Evolutionary conservation across 805 yeast genomes (phyloP).

Genomic region (Lipomyces yamanashiensis): DNA sequence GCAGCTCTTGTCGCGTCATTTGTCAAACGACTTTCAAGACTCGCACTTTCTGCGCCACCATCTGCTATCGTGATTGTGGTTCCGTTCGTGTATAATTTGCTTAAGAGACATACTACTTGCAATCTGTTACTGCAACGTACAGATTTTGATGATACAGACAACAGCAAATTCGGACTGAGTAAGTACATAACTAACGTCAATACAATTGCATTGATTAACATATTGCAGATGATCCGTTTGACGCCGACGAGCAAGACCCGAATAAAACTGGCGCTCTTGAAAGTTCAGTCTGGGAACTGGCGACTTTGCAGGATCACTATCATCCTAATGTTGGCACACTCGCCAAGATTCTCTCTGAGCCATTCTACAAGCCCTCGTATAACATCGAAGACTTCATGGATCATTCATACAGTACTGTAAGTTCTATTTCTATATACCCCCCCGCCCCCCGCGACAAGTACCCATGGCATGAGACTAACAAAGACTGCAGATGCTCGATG

Average conservation of each 20-base stretch:
- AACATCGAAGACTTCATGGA: slow-evolving; percentile 93
- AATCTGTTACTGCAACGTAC: slow-evolving; percentile 78
- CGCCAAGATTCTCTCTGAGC: slow-evolving; percentile 86
- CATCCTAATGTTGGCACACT: slow-evolving; percentile 95
- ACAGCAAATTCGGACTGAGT: slow-evolving; percentile 17
- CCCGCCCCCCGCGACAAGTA: slow-evolving; percentile 65
- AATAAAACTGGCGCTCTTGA: slow-evolving; percentile 75
- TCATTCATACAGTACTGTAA: slow-evolving; percentile 71
- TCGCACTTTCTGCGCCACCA: slow-evolving; percentile 79
- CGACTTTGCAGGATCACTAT: slow-evolving; percentile 77
- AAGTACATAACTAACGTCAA: background rate
- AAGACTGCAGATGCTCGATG: slow-evolving; percentile 52
- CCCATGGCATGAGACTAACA: slow-evolving; percentile 47
- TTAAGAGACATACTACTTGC: slow-evolving; percentile 92
- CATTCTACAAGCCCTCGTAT: slow-evolving; percentile 83
- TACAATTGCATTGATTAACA: background rate
- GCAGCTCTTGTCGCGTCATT: slow-evolving; percentile 85
- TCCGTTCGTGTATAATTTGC: slow-evolving; percentile 88
- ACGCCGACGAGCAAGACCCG: slow-evolving; percentile 71
- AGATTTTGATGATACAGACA: slow-evolving; percentile 27
- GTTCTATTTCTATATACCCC: slow-evolving; percentile 50
- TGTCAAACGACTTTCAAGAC: slow-evolving; percentile 77
- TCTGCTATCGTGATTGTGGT: slow-evolving; percentile 83
- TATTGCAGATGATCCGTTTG: slow-evolving; percentile 62
- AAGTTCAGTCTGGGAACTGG: slow-evolving; percentile 92